Conservation (phyloP, 1,284 basidiomycete species). For the Cystobasidium pallidum region DNA sequence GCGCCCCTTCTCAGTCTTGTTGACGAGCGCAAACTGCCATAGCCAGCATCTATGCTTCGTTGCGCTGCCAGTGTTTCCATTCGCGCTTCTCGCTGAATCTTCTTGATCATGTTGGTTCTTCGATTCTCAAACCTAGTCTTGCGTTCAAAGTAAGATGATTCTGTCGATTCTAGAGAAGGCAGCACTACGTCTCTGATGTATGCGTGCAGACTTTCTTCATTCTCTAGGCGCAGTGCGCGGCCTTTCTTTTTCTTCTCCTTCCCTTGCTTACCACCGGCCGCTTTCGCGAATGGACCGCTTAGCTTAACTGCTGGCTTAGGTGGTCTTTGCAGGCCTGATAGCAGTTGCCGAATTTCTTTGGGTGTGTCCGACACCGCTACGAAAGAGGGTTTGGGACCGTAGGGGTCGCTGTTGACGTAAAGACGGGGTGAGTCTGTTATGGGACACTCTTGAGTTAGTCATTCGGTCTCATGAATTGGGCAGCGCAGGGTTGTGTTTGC, state of each 20-base stretch:
- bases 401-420: slow-evolving; percentile 31
- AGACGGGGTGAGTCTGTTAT: slow-evolving; percentile 41
- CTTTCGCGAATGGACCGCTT: slow-evolving; percentile 21
- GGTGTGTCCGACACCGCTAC: slow-evolving; percentile 39
- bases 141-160: slow-evolving; percentile 30
- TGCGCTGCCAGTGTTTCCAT: slow-evolving; percentile 25
- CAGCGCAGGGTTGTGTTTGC: no score
- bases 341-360: slow-evolving; percentile 20
- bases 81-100: slow-evolving; percentile 17
- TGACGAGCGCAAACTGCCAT: slow-evolving; percentile 9
- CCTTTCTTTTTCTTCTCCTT: slow-evolving; percentile 26
- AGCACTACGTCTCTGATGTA: slow-evolving; percentile 17
- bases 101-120: slow-evolving; percentile 34
- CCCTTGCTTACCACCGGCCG: slow-evolving; percentile 35
- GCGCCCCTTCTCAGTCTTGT: slow-evolving; percentile 15
- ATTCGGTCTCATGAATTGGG: no score
- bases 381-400: slow-evolving; percentile 12
- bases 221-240: slow-evolving; percentile 12
- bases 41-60: slow-evolving; percentile 9
- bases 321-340: slow-evolving; percentile 14
- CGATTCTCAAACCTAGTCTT: slow-evolving; percentile 6
- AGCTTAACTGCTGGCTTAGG: background rate
- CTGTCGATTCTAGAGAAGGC: slow-evolving; percentile 6
- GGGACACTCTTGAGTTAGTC: background rate
- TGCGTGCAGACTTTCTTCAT: slow-evolving; percentile 27